phyloP scores from a whole-genome alignment of 768 basidiomycete genomes.

The Peribolospora kevripleyi region DNA sequence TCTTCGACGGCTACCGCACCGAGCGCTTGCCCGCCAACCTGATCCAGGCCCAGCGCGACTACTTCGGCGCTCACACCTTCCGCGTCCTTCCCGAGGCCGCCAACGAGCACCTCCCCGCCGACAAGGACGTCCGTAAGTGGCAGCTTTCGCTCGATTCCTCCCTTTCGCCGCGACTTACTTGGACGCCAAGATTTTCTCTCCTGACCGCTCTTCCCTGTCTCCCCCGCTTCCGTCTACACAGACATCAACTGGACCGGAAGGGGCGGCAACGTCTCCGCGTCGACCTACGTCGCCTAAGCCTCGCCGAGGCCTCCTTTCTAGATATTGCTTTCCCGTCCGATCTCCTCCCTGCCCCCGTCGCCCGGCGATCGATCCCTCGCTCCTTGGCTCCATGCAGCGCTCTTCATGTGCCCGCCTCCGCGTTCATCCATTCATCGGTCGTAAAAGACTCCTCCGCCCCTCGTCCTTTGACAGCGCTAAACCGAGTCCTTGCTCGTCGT shows the following conservation, averaged over 20 bases:
- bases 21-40: conserved; percentile 84
- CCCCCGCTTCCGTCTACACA: neutral
- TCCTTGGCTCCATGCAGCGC: too few species aligned
- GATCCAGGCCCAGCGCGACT: conserved; percentile 92
- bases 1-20: conserved; percentile 97
- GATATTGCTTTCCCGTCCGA: too few species aligned
- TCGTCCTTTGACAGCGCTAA: too few species aligned
- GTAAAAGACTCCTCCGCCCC: too few species aligned
- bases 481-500: too few species aligned
- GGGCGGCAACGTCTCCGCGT: conserved; percentile 80
- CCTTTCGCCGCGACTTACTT: neutral
- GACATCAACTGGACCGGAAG: conserved; percentile 88
- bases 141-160: neutral
- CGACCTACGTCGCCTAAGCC: conserved; percentile 44
- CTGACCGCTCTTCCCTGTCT: too few species aligned
- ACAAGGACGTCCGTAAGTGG: conserved; percentile 65
- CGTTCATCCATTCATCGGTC: too few species aligned
- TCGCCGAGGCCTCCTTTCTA: too few species aligned
- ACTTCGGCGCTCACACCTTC: conserved; percentile 97
- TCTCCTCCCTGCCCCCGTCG: too few species aligned
- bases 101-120: conserved; percentile 51
- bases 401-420: too few species aligned
- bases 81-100: conserved; percentile 75
- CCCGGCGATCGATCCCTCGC: too few species aligned
- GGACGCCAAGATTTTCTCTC: neutral